A percentile compares a stretch with the other conserved stretches of the same genome.
phyloP scores from a whole-genome alignment of 345 rosid species.

The Mercurialis annua region DNA sequence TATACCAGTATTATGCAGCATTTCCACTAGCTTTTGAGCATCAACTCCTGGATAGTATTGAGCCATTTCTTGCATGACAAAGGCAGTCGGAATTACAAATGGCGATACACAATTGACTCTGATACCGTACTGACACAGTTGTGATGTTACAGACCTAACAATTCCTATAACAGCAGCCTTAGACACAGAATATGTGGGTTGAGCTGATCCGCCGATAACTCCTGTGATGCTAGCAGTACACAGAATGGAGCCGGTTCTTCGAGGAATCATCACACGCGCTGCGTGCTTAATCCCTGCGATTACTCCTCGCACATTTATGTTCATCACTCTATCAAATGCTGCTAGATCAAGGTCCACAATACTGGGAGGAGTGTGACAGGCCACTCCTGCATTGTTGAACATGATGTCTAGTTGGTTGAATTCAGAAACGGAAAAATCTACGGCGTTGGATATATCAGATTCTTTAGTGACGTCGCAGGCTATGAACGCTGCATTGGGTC shows the following conservation, averaged over 20 bases:
- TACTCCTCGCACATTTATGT: slow-evolving; percentile 68
- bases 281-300: slow-evolving; percentile 75
- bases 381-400: slow-evolving; percentile 82
- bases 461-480: slow-evolving; percentile 73
- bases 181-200: slow-evolving; percentile 61
- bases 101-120: slow-evolving; percentile 83
- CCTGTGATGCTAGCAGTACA: slow-evolving; percentile 77
- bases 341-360: slow-evolving; percentile 65
- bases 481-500: slow-evolving; percentile 50
- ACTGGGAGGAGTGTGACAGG: slow-evolving; percentile 58
- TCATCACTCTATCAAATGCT: slow-evolving; percentile 57
- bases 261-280: slow-evolving; percentile 76
- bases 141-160: slow-evolving; percentile 64
- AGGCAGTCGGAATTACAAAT: slow-evolving; percentile 60
- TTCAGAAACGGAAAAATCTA: slow-evolving; percentile 53
- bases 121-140: slow-evolving; percentile 58
- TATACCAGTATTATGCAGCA: slow-evolving; percentile 43
- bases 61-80: slow-evolving; percentile 58
- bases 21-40: slow-evolving; percentile 28
- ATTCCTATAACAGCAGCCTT: slow-evolving; percentile 57
- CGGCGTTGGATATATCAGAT: slow-evolving; percentile 59
- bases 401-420: slow-evolving; percentile 59
- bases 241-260: slow-evolving; percentile 52
- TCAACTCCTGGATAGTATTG: slow-evolving; percentile 38
- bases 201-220: slow-evolving; percentile 62